Base-by-base conservation (phyloP, 2,329 filamentous ascomycete species). In the Cadophora luteo-olivacea region DNA sequence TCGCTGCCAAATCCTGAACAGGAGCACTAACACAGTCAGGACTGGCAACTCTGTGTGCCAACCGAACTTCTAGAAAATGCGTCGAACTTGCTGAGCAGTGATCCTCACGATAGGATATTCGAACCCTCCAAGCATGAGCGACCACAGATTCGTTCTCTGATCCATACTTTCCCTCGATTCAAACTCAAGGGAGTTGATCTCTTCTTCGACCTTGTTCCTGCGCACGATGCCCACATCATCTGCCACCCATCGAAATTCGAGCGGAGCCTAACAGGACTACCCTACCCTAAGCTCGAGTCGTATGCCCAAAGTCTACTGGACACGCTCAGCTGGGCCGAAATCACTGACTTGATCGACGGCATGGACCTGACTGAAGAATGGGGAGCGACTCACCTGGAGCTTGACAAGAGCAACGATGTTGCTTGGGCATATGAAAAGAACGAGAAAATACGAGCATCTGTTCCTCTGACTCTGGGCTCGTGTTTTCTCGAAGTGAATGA, bases 111-210 rank as follows among this genome's bases (percentile, higher is more conserved):
- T 11, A 36, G 11, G 11, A 36, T 36, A 5, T 36, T 36, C 11
- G 33, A 36, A 11, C 33, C 33, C 33, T 5, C 33, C 33, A 36
- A 36, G 33, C 33, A 36, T 36, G 33, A 36, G 11, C 33, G 33
- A 36, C 33, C 33, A 6, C 33, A 36, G 33, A 36, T 36, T 36
- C 33, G 11, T 5, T 36, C 33, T 36, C 33, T 61, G 9, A 3
- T 41, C 2, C 61, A 63, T n/a, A 63, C 61, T 1, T 86, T 66
- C 49, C 67, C 67, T 69, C 54, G 65, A 72, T 12, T 78, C 48
- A 69, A 69, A 61, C 19, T 61, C 14, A 65, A 63, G 32, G 67
- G 64, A n/a, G 24, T 12, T 14, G 16, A 16, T n/a, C 25, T 64
- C 14, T 69, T 11, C 29, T 55, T 69, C 49, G 16, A 48, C 1